Evolutionary conservation across 768 basidiomycete genomes (phyloP), one percentile per base, ranked within the genome.

Genomic region (Mrakia hoshinonis): DNA sequence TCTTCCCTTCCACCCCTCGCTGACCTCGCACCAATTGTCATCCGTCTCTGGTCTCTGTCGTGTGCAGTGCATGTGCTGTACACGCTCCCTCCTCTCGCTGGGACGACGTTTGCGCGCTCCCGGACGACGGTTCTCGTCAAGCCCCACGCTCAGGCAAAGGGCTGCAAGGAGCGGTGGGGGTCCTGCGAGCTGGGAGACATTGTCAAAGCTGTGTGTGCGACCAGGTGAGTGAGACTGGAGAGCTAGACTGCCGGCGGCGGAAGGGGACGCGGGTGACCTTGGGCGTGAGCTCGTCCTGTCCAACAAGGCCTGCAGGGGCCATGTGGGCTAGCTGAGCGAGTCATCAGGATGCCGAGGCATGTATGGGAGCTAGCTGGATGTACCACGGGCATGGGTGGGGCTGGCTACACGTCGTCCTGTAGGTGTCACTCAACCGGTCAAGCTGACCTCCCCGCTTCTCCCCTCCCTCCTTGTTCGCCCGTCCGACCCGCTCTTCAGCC

Each of bases 91-190:
- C 69, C 69, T 13, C n/a, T 47, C 15, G 52, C 62, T 20, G 49
- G 36, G 49, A 64, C 62, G n/a, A 60, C 26, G 36, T 70, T 70
- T 29, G 69, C 60, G 34, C 61, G 69, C 7, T 70, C 69, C 15
- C 15, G 61, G 22, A 7, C 49, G 20, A 34, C 39, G 26, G 63
- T 63, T 22, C 48, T 52, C 47, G 63, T 70, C 61, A 70, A 70
- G 31, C 36, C 51, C 39, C 62, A 69, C n/a, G 13, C 68, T 3
- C 68, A 69, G 46, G 36, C 58, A 9, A 69, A 61, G 47, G 68
- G 68, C 12, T 54, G 24, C 24, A 48, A 15, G n/a, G 69, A 55
- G 36, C 38, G 58, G 38, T 70, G 61, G 61, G 69, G 47, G 36
- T 47, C 60, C 39, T 70, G 69, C 36, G 47, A 60, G 39, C 31